phyloP scores from a whole-genome alignment of 2,329 filamentous ascomycete species.

The Nothopassalora personata region DNA sequence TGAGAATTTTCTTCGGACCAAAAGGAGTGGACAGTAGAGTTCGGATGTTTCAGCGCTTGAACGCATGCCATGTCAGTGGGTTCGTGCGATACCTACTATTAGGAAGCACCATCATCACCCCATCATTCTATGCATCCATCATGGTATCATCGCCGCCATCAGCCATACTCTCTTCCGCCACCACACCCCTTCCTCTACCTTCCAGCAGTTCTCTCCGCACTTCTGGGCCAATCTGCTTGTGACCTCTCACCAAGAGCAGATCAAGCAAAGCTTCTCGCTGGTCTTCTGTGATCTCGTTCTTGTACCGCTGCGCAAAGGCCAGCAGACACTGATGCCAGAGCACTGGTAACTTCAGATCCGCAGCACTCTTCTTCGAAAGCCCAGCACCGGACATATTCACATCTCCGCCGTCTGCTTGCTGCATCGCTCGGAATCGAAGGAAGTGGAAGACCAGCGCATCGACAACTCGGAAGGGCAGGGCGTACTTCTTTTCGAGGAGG shows the following conservation, averaged over 20 bases:
- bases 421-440: constrained; percentile 72
- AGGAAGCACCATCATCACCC: background rate
- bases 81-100: background rate
- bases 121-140: constrained; percentile 46
- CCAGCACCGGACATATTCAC: constrained; percentile 52
- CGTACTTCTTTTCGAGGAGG: constrained; percentile 94
- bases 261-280: constrained; percentile 88
- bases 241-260: constrained; percentile 75
- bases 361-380: constrained; percentile 40
- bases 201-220: constrained; percentile 83
- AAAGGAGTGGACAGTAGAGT: background rate
- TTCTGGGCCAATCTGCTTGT: constrained; percentile 84
- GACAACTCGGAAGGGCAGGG: constrained; percentile 87
- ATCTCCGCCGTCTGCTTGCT: constrained; percentile 52
- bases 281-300: constrained; percentile 93
- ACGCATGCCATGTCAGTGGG: background rate
- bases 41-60: background rate
- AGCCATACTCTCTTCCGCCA: constrained; percentile 55
- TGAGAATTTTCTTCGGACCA: background rate
- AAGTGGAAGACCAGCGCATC: constrained; percentile 97
- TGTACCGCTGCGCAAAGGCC: constrained; percentile 88
- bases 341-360: constrained; percentile 62
- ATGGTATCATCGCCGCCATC: constrained; percentile 81
- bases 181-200: constrained; percentile 76
- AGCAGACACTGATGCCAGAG: constrained; percentile 94